Conservation (phyloP, 495 filamentous ascomycete species). For the Penicillium simplicissimum region DNA sequence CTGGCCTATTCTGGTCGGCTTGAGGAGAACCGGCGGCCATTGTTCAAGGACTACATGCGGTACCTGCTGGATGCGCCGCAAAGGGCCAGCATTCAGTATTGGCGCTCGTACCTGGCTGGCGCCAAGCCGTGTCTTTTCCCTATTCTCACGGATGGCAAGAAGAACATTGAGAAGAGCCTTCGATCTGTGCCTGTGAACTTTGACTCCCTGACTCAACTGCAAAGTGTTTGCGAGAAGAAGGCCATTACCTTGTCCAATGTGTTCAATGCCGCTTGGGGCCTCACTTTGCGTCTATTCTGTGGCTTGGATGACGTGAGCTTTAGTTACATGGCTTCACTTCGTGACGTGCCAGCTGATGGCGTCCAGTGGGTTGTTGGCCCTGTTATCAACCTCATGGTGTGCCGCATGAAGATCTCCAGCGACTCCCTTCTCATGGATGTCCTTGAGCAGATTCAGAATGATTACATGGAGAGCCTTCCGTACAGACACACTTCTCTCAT, state of each 20-base stretch:
- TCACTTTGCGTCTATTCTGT: conserved; percentile 51
- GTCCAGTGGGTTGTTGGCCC: conserved; percentile 53
- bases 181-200: conserved; percentile 41
- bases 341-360: conserved; percentile 48
- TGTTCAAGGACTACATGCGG: conserved; percentile 57
- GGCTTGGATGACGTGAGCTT: conserved; percentile 54
- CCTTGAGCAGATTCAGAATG: conserved; percentile 46
- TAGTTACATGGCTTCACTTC: conserved; percentile 53
- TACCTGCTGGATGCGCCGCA: conserved; percentile 43
- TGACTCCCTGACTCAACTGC: conserved; percentile 29
- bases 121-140: conserved; percentile 57
- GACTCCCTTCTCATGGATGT: conserved; percentile 30
- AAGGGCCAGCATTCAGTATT: conserved; percentile 50
- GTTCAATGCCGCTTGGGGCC: conserved; percentile 55
- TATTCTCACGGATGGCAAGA: conserved; percentile 36
- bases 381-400: conserved; percentile 56
- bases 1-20: conserved; percentile 48
- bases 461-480: conserved; percentile 51
- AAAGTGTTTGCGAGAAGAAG: conserved; percentile 46
- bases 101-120: conserved; percentile 50
- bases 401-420: conserved; percentile 43
- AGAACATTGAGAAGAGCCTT: conserved; percentile 24
- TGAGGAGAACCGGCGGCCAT: conserved; percentile 35
- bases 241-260: conserved; percentile 53
- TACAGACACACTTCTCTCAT: conserved; percentile 52